These are phyloP conservation scores for Tolypocladium album DNA, from an alignment of 2,329 filamentous ascomycete species.

Conservation along the genomic window DNA sequence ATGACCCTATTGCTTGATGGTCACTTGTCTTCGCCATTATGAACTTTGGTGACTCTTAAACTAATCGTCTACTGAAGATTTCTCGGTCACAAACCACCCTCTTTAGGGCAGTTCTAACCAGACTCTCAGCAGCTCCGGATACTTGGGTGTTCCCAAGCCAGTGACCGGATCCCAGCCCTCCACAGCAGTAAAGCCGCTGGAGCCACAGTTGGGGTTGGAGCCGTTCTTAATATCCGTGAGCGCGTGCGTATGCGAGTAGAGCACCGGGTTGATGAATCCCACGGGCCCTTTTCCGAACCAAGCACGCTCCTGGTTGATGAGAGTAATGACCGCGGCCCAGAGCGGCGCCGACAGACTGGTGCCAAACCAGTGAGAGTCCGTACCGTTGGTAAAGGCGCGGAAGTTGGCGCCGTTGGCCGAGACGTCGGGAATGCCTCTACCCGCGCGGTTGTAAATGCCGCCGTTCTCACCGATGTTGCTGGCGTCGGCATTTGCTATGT, in stretches of 20 bases:
- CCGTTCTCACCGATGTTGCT: slow-evolving; percentile 19
- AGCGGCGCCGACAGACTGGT: slow-evolving; percentile 10
- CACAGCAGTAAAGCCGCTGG: slow-evolving; percentile 4
- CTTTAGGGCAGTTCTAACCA: slow-evolving; percentile 2
- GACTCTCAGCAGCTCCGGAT: slow-evolving; percentile 3
- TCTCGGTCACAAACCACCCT: not conserved
- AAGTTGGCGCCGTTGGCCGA: slow-evolving; percentile 40
- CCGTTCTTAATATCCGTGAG: slow-evolving; percentile 28
- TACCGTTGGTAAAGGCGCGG: not conserved
- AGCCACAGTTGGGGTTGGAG: slow-evolving; percentile 24
- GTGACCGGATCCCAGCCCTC: slow-evolving; percentile 7
- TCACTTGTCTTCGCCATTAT: not conserved
- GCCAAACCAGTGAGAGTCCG: slow-evolving; percentile 4
- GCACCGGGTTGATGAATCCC: slow-evolving; percentile 28
- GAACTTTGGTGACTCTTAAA: not conserved
- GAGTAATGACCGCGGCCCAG: slow-evolving; percentile 9
- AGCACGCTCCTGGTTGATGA: slow-evolving; percentile 10
- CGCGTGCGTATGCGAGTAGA: slow-evolving; percentile 22
- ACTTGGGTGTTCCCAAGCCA: slow-evolving; percentile 6
- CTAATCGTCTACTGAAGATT: not conserved
- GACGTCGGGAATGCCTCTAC: slow-evolving; percentile 27
- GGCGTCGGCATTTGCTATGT: slow-evolving; percentile 18
- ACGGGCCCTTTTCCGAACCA: slow-evolving; percentile 22
- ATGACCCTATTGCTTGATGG: too few relatives aligned
- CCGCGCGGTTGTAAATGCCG: slow-evolving; percentile 21